These are phyloP conservation scores for Notholithocarpus densiflorus DNA, from an alignment of 306 rosid species.

Conservation along the genomic window DNA sequence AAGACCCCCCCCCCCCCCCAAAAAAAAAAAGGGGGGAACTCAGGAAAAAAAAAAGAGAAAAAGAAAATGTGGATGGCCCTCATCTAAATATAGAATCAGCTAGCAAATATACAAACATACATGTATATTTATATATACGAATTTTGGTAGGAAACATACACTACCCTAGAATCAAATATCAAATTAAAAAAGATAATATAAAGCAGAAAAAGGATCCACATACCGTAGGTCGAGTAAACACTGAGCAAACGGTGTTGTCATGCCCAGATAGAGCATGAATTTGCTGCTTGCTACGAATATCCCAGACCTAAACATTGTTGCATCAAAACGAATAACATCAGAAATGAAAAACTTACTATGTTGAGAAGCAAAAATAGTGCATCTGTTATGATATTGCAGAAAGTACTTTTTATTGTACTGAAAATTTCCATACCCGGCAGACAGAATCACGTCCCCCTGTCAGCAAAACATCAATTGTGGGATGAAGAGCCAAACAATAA, in stretches of 20 bases:
- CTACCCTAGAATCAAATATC: neutral
- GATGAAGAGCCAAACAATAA: slow-evolving; percentile 97
- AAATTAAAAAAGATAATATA: neutral
- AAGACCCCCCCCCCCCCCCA: neutral
- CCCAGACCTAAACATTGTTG: slow-evolving; percentile 80
- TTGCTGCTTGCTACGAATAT: slow-evolving; percentile 94
- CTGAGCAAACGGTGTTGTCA: slow-evolving; percentile 96
- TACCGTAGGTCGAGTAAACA: slow-evolving; percentile 90
- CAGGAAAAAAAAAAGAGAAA: neutral
- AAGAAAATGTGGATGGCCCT: neutral
- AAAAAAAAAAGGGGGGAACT: too few species aligned
- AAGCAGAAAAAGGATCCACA: slow-evolving; percentile 13
- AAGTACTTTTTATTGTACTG: slow-evolving; percentile 7
- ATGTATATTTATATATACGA: neutral
- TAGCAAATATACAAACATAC: neutral
- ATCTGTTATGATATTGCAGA: slow-evolving; percentile 13
- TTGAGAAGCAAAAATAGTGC: slow-evolving; percentile 1
- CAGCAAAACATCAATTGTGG: slow-evolving; percentile 83
- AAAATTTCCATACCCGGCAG: slow-evolving; percentile 74
- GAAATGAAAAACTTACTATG: neutral
- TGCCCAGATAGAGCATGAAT: slow-evolving; percentile 90
- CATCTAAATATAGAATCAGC: neutral
- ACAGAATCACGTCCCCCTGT: slow-evolving; percentile 99
- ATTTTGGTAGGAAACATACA: slow-evolving; percentile 5
- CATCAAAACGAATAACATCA: slow-evolving; percentile 18